Base-by-base conservation (phyloP, 495 filamentous ascomycete genomes). In the Penicillium egyptiacum region DNA sequence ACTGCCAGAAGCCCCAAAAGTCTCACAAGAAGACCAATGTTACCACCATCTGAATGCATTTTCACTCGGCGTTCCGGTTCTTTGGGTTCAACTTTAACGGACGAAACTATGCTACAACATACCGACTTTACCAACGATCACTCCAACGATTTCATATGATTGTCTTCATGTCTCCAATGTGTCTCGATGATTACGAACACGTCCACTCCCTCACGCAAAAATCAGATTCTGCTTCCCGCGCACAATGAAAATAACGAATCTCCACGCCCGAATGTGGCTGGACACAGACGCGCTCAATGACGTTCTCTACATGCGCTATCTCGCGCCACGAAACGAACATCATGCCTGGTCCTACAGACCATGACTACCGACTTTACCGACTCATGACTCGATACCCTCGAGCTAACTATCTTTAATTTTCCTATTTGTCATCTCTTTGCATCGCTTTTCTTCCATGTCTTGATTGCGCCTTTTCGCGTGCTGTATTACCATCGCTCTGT, bases 1-100 rank as follows among this genome's bases (percentile, higher is more conserved):
- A 67, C 30, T 73, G 70, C 52, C 66, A 67, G 54, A 67, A 53
- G 30, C 44, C 69, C 16, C 50, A 20, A 26, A 53, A 53, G 35
- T 42, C 50, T 16, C 33, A 59, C 68, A 55, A 65, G 25, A 63
- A 62, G 33, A 54, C 56, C 1, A 70, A 60, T 55, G 62, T 56
- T 26, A 54, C 59, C 22, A 59, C 55, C 47, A 57, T 69, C 25
- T 62, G 48, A 62, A 62, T 62, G 31, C 50, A 39, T 46, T 23
- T 22, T 37, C 30, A n/a, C 37, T 16, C 41, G 57, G 60, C 41
- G 60, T 62, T 66, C 50, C 46, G 44, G 50, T 35, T 41, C 11
- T 23, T n/a, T 42, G n/a, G 17, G 20, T 28, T 57, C n/a, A 12
- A 57, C 23, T 39, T 50, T 10, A 50, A 33, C 45, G 49, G 16